Conservation (phyloP, 1,284 basidiomycete genomes). For the Ganoderma sinense region DNA sequence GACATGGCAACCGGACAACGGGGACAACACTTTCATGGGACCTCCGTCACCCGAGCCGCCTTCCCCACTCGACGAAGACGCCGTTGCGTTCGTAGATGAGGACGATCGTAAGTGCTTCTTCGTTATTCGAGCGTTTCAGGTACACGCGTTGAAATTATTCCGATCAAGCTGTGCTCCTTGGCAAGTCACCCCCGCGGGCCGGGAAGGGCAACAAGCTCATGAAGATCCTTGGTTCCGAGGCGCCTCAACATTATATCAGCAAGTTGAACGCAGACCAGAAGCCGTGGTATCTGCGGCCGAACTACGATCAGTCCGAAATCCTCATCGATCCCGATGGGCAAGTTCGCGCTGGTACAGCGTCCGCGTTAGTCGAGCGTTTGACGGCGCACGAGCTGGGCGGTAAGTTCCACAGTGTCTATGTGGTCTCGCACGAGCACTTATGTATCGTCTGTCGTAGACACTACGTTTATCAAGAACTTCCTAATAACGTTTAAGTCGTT, state of each 20-base stretch:
- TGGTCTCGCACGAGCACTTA: neutral
- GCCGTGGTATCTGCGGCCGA: conserved; percentile 89
- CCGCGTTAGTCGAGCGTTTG: conserved; percentile 87
- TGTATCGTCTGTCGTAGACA: conserved; percentile 56
- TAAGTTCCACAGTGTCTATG: conserved; percentile 42
- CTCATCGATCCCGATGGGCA: conserved; percentile 84
- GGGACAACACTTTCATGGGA: conserved; percentile 28
- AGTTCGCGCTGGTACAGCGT: conserved; percentile 88
- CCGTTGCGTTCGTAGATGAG: conserved; percentile 40
- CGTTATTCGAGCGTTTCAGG: neutral
- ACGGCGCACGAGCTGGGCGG: conserved; percentile 90
- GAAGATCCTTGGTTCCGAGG: conserved; percentile 81
- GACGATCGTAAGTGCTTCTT: conserved; percentile 43
- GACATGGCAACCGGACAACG: conserved; percentile 36
- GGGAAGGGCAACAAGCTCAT: conserved; percentile 67
- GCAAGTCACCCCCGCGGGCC: conserved; percentile 45
- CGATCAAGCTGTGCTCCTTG: conserved; percentile 29
- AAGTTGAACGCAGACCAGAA: conserved; percentile 62
- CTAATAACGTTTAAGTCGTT: conserved; percentile 98
- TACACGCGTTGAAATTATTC: neutral
- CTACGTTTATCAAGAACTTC: conserved; percentile 91
- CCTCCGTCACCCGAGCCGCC: conserved; percentile 25
- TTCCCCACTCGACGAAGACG: conserved; percentile 36
- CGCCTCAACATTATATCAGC: conserved; percentile 55
- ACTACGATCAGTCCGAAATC: conserved; percentile 84